These are phyloP conservation scores for Solanum pimpinellifolium DNA, from an alignment of 257 asterid species.

Conservation along the genomic window DNA sequence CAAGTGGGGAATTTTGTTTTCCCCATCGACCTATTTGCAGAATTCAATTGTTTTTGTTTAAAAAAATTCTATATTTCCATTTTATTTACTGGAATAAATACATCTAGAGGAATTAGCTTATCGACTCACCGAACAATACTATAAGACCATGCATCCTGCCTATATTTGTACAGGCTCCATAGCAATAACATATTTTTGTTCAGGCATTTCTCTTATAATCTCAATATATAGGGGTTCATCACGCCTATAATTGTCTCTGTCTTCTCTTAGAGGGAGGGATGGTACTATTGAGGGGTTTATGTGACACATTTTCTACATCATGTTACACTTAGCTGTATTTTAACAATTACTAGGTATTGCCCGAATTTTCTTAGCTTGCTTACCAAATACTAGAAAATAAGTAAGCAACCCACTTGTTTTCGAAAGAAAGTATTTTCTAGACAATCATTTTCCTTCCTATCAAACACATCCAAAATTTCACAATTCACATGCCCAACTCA, in stretches of 20 bases:
- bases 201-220: background rate
- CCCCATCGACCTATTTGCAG: background rate
- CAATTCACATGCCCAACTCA: background rate
- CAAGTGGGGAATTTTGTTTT: background rate
- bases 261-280: background rate
- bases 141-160: background rate
- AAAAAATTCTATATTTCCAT: background rate
- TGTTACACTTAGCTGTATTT: background rate
- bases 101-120: background rate
- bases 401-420: too few relatives aligned
- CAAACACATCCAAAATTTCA: background rate
- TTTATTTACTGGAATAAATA: background rate
- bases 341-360: background rate
- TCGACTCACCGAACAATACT: background rate
- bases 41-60: background rate
- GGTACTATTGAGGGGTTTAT: background rate
- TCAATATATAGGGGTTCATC: background rate
- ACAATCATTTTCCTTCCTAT: too few relatives aligned
- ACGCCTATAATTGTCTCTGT: background rate
- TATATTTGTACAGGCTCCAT: background rate
- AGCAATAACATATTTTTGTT: background rate
- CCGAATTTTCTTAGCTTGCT: background rate
- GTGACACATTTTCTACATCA: background rate
- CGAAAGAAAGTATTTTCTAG: too few relatives aligned
- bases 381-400: too few relatives aligned